Base-by-base conservation (phyloP, 176 grass and related monocot species). In the Ensete glaucum region DNA sequence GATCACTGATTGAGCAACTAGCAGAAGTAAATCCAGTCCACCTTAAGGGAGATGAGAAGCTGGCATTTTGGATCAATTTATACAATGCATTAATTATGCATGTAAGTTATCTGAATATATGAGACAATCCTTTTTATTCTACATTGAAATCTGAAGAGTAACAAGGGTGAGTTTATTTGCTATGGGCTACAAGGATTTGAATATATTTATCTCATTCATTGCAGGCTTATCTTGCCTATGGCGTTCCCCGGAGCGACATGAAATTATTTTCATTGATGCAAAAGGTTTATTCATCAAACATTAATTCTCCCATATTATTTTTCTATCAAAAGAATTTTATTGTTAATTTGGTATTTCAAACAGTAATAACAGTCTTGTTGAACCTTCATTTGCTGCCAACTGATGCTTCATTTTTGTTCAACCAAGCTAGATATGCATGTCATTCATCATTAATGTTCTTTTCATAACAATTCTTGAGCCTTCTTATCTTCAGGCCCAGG, bases 51-150 rank as follows among this genome's bases (percentile, higher is more conserved):
- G 86, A 93, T 2, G 94, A 87, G 12, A 88, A 79, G 50, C 68
- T 97, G 80, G 90, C 94, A 81, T 97, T 97, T 76, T 97, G 94
- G 94, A 97, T 97, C 73, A 97, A 97, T 27, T 34, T 97, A 62
- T 97, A 93, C 82, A 97, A 97, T 43, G 94, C 94, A 0, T 72
- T 97, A 50, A 85, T 97, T 85, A 97, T 97, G 94, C 94, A 97
- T 17, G 94, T 93, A 81, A 0, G 94, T 26, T 26, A 68, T 72
- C 49, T 78, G 16, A 69, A 72, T 22, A 34, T 9, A 75, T 62
- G 2, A 21, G 80, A 23, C 11, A 58, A 5, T 72, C 75, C 69
- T 15, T 51, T 26, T 43, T 49, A 22, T 21, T 62, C 21, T 23
- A 24, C 2, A 14, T 27, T 15, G 57, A 62, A 58, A 62, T 17